Conservation (phyloP, 345 rosid species). For the Carallia brachiata region DNA sequence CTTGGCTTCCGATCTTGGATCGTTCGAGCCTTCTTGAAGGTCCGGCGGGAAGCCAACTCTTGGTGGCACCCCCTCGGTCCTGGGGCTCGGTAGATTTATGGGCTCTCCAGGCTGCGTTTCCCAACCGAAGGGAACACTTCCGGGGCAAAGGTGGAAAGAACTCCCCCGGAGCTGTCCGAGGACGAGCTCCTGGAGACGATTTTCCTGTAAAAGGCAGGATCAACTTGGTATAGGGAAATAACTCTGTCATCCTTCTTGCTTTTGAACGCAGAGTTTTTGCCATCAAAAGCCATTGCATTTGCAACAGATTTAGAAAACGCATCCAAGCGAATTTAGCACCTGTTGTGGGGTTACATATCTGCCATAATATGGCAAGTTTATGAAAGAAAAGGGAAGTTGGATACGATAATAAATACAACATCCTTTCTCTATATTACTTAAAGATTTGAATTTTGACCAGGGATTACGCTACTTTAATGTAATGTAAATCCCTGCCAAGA, state of each 20-base stretch:
- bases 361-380: too few species aligned
- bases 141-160: neutral
- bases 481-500: too few species aligned
- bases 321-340: too few species aligned
- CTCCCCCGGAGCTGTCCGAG: neutral
- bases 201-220: slow-evolving; percentile 18
- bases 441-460: too few species aligned
- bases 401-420: too few species aligned
- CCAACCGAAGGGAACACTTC: slow-evolving; percentile 10
- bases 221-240: slow-evolving; percentile 1
- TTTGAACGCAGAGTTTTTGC: neutral
- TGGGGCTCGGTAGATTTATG: neutral
- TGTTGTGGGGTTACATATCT: too few species aligned
- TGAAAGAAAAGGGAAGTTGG: too few species aligned
- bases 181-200: slow-evolving; percentile 11
- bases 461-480: too few species aligned
- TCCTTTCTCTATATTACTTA: too few species aligned
- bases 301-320: too few species aligned
- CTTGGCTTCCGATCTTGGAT: neutral
- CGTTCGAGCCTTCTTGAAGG: neutral
- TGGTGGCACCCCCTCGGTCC: neutral
- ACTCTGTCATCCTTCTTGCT: neutral
- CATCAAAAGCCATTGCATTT: neutral
- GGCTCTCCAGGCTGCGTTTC: slow-evolving; percentile 11
- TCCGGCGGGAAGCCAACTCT: neutral